Percentiles rank a stretch among this genome's conserved stretches.
Conservation (phyloP, 306 rosid species). For the Sicyos baderoa region DNA sequence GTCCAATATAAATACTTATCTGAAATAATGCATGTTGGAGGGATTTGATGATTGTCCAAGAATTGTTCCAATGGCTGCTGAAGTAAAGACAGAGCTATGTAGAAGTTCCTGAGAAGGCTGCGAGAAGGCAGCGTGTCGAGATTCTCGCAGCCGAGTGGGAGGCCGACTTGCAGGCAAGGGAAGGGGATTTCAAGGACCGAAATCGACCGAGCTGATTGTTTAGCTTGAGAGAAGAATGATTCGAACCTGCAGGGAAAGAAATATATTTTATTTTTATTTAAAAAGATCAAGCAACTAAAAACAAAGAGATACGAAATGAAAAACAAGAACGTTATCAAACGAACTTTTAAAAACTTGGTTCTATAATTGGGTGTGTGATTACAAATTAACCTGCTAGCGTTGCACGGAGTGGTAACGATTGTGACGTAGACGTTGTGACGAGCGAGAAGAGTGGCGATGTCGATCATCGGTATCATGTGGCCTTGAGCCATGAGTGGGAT, state of each 20-base stretch:
- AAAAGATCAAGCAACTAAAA: too few relatives aligned
- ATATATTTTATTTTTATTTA: too few relatives aligned
- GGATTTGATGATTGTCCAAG: conserved; percentile 26
- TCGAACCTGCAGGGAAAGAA: conserved; percentile 27
- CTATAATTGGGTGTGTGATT: too few relatives aligned
- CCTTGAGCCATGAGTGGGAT: conserved; percentile 83
- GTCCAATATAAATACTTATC: conserved; percentile 67
- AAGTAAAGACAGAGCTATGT: conserved; percentile 46
- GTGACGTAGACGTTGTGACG: conserved; percentile 44
- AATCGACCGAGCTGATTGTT: conserved; percentile 31
- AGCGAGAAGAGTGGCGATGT: conserved; percentile 58
- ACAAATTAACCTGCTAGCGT: conserved; percentile 39
- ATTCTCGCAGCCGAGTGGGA: conserved; percentile 60
- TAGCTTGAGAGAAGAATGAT: conserved; percentile 32
- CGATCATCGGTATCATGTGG: conserved; percentile 91
- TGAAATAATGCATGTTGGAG: conserved; percentile 61
- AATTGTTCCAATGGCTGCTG: conserved; percentile 53
- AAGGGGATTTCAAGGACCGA: conserved; percentile 47
- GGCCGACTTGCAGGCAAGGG: conserved; percentile 53
- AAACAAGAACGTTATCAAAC: too few relatives aligned
- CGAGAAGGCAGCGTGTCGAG: conserved; percentile 60
- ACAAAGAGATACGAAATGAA: too few relatives aligned
- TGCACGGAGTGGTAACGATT: conserved; percentile 55
- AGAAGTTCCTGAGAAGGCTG: conserved; percentile 43
- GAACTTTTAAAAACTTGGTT: too few relatives aligned